A percentile compares a stretch with the other conserved stretches of the same genome.
Evolutionary conservation across 371 early-diverging fungal genomes (phyloP).

Genomic region (Mucor ambiguus): DNA sequence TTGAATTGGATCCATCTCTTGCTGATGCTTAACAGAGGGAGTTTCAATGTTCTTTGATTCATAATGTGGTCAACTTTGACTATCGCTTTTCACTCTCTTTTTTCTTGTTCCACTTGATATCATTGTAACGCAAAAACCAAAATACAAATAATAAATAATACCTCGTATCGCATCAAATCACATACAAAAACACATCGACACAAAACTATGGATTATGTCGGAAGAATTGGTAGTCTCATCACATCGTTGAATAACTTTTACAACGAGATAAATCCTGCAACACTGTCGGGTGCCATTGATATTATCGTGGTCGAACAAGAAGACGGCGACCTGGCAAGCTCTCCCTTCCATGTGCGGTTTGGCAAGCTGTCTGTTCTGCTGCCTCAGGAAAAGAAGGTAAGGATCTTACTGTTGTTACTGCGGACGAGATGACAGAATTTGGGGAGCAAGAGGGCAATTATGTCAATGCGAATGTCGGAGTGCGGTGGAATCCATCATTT

Average conservation of each 20-base stretch:
- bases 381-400: conserved; percentile 85
- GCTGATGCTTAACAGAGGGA: conserved; percentile 25
- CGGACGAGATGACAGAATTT: conserved; percentile 5
- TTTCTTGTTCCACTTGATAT: neutral
- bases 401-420: neutral
- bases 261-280: conserved; percentile 97
- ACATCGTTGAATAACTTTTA: conserved; percentile 92
- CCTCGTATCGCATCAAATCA: neutral
- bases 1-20: conserved; percentile 41
- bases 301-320: conserved; percentile 91
- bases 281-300: conserved; percentile 98
- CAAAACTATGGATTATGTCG: conserved; percentile 46
- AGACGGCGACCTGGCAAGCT: conserved; percentile 83
- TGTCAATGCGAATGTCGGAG: conserved; percentile 9
- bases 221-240: conserved; percentile 47
- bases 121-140: neutral
- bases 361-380: conserved; percentile 94
- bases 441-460: neutral
- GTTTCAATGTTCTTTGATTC: neutral
- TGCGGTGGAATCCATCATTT: neutral
- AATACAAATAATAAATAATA: neutral
- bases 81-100: neutral
- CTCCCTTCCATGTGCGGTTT: conserved; percentile 99
- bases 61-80: neutral
- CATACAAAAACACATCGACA: neutral